Evolutionary conservation across 225 moss, liverwort and hornwort species (phyloP).

Genomic region (Sphagnum contortum): DNA sequence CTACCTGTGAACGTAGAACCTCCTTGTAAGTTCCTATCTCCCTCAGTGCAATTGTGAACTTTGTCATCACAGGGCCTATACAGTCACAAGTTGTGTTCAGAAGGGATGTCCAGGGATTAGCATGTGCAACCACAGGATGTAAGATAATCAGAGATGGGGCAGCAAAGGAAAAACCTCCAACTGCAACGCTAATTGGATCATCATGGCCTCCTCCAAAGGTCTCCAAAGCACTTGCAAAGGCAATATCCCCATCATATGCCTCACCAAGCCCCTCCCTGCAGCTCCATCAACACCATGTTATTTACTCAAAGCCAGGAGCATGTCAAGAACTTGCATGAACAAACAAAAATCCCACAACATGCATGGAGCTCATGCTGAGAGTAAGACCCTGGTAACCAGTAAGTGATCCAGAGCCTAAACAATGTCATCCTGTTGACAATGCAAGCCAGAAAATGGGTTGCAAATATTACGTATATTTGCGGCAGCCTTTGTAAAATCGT

Average conservation of each 20-base stretch:
- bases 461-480: conserved; percentile 62
- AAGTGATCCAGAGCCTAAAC: too few species aligned
- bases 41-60: conserved; percentile 89
- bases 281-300: conserved; percentile 10
- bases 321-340: too few species aligned
- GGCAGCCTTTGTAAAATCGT: conserved; percentile 88
- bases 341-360: too few species aligned
- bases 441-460: background rate
- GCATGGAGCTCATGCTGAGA: background rate
- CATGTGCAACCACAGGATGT: too few species aligned
- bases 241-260: conserved; percentile 90
- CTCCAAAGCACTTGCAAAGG: conserved; percentile 86
- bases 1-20: conserved; percentile 82
- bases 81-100: conserved; percentile 3
- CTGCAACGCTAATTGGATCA: conserved; percentile 90
- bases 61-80: conserved; percentile 89
- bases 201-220: conserved; percentile 89
- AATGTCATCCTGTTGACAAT: background rate
- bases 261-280: conserved; percentile 78
- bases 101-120: too few species aligned
- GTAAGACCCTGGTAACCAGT: too few species aligned
- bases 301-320: background rate
- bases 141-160: conserved; percentile 2
- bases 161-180: conserved; percentile 49
- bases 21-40: conserved; percentile 98